phyloP scores from a whole-genome alignment of 805 yeast species.

The Dipodascopsis uninucleata region DNA sequence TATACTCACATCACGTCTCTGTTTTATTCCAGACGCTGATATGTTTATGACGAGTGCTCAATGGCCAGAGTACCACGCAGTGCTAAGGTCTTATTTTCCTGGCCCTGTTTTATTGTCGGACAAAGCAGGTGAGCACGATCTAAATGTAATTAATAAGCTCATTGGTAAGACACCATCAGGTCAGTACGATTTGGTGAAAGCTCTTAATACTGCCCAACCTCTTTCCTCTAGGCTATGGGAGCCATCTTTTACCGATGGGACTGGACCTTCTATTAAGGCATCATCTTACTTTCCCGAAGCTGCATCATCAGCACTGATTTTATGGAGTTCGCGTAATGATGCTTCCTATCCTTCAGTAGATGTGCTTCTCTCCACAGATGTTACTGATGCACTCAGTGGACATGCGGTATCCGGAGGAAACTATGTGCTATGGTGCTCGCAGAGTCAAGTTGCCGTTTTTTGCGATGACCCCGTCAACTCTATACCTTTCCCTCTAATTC shows the following conservation, averaged over 20 bases:
- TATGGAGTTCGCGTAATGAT: conserved; percentile 9
- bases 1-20: conserved; percentile 2
- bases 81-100: conserved; percentile 5
- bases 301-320: conserved; percentile 1
- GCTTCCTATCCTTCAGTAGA: conserved; percentile 1
- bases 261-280: conserved; percentile 6
- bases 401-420: background rate
- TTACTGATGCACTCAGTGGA: conserved; percentile 1
- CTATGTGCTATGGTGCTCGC: conserved; percentile 2
- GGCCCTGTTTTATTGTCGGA: conserved; percentile 7
- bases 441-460: background rate
- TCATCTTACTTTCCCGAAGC: conserved; percentile 5
- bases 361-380: background rate
- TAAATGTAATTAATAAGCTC: conserved; percentile 4
- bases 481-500: conserved; percentile 1
- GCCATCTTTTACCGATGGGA: conserved; percentile 1
- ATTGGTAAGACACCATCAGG: conserved; percentile 2
- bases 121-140: conserved; percentile 7
- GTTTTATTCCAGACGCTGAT: conserved; percentile 8
- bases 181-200: conserved; percentile 5
- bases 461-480: background rate
- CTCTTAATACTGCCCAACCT: background rate
- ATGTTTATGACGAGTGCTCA: conserved; percentile 9
- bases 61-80: conserved; percentile 9
- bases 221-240: conserved; percentile 8